These are phyloP conservation scores for Plantago ovata DNA, from an alignment of 257 asterid species.

Conservation along the genomic window DNA sequence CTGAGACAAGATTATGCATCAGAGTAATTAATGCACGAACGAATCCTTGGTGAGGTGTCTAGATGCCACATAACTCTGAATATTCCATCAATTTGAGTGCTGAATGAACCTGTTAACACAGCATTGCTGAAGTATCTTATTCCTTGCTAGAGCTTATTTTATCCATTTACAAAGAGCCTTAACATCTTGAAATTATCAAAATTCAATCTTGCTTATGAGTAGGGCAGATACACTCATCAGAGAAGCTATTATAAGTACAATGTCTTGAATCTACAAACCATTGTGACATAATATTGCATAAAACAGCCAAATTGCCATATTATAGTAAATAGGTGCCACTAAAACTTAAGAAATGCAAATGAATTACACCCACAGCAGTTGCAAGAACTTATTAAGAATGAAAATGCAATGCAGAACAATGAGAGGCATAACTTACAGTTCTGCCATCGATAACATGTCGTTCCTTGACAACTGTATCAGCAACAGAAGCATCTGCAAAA, in stretches of 20 bases:
- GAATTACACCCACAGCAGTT: too few species aligned
- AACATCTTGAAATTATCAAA: neutral
- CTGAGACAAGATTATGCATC: constrained; percentile 13
- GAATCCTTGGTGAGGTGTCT: too few species aligned
- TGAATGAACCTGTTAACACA: too few species aligned
- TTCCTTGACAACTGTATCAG: constrained; percentile 80
- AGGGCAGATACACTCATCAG: neutral
- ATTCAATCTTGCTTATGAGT: neutral
- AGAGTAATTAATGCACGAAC: neutral
- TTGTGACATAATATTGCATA: neutral
- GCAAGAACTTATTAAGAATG: too few species aligned
- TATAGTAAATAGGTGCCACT: too few species aligned
- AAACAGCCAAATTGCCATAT: constrained; percentile 18
- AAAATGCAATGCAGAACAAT: constrained; percentile 9
- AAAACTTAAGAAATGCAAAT: too few species aligned
- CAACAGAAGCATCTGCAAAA: constrained; percentile 77
- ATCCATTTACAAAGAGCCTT: constrained; percentile 1
- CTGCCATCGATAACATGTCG: constrained; percentile 81
- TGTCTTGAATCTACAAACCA: neutral
- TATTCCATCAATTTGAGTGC: too few species aligned
- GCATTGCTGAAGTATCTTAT: too few species aligned
- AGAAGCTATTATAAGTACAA: too few species aligned
- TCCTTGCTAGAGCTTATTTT: neutral
- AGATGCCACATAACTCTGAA: too few species aligned
- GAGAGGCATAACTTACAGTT: constrained; percentile 56